Evolutionary conservation across 805 yeast genomes (phyloP).

Genomic region (Candida krabiensis): DNA sequence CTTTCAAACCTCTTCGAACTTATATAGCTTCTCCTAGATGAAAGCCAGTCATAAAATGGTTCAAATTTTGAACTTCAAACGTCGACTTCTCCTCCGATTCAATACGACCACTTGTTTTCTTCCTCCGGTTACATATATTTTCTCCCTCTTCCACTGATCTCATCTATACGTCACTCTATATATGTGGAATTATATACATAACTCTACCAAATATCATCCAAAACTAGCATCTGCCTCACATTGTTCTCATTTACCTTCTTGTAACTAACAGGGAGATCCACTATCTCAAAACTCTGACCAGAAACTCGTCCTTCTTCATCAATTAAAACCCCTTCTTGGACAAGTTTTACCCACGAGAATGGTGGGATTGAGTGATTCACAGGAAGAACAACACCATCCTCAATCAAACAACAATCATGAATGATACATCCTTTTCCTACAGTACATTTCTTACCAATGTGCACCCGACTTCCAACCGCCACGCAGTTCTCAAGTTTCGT

Average conservation of each 20-base stretch:
- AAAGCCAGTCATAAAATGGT: too few relatives aligned
- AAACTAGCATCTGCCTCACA: slow-evolving; percentile 1
- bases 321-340: too few relatives aligned
- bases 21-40: too few relatives aligned
- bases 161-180: too few relatives aligned
- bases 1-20: too few relatives aligned
- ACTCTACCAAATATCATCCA: too few relatives aligned
- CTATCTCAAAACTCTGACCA: slow-evolving; percentile 6
- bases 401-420: slow-evolving; percentile 53
- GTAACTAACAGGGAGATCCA: slow-evolving; percentile 27
- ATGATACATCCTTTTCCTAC: slow-evolving; percentile 40
- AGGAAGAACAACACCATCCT: slow-evolving; percentile 42
- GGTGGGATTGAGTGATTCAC: slow-evolving; percentile 50
- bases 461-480: slow-evolving; percentile 49
- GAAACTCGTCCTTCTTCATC: slow-evolving; percentile 2
- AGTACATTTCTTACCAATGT: slow-evolving; percentile 42
- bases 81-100: too few relatives aligned
- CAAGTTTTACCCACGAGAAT: slow-evolving; percentile 39
- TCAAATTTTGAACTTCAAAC: too few relatives aligned
- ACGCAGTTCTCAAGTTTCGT: slow-evolving; percentile 34
- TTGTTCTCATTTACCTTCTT: slow-evolving; percentile 27
- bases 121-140: too few relatives aligned
- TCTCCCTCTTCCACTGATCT: too few relatives aligned
- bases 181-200: too few relatives aligned
- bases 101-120: too few relatives aligned